phyloP scores from a whole-genome alignment of 306 rosid genomes.

The Hippophae rhamnoides region DNA sequence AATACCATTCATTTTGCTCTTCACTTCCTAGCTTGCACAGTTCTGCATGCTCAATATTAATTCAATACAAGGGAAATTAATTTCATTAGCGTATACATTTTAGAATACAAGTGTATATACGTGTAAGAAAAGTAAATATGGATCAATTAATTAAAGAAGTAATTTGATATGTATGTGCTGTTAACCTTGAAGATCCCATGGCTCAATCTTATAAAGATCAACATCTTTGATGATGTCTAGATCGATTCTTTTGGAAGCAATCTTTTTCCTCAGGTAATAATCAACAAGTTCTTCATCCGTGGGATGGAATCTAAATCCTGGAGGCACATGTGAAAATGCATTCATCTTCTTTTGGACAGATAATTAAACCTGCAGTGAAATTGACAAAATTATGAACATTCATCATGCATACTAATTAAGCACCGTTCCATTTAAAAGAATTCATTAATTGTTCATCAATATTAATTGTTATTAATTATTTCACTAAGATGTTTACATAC shows the following conservation, averaged over 20 bases:
- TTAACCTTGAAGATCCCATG: conserved; percentile 94
- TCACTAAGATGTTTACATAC: too few species aligned
- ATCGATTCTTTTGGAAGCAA: conserved; percentile 63
- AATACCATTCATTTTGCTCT: conserved; percentile 78
- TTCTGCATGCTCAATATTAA: conserved; percentile 26
- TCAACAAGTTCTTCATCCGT: conserved; percentile 95
- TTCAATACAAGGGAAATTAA: too few species aligned
- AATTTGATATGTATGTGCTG: neutral
- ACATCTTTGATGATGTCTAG: conserved; percentile 76
- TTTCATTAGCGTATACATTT: too few species aligned
- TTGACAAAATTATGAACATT: neutral
- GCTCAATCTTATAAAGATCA: conserved; percentile 84
- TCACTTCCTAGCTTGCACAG: conserved; percentile 62
- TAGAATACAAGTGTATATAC: neutral
- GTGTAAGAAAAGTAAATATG: neutral
- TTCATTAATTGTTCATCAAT: too few species aligned
- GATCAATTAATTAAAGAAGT: neutral
- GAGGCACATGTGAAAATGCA: conserved; percentile 70
- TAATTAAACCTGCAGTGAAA: conserved; percentile 31
- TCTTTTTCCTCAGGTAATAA: conserved; percentile 71
- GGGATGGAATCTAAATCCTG: conserved; percentile 90
- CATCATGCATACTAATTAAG: too few species aligned
- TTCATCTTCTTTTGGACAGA: conserved; percentile 34
- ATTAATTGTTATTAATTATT: too few species aligned
- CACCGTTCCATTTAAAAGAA: too few species aligned